Evolutionary conservation across 805 yeast species (phyloP), one percentile per base, ranked within the genome.

Genomic region (Cyberlindnera galapagoensis): DNA sequence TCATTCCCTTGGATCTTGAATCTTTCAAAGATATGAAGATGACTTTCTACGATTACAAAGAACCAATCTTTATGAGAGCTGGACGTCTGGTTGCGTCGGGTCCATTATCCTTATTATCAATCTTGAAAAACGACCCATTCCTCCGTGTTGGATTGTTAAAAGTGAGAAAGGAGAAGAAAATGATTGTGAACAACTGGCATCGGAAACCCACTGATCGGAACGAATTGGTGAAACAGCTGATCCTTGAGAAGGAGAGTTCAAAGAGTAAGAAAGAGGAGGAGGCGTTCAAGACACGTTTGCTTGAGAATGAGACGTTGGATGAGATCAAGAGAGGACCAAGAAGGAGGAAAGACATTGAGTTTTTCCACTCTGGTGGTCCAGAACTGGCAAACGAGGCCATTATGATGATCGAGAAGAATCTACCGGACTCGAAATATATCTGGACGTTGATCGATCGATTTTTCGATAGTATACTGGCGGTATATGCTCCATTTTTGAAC

Each of bases 281-380:
- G 24, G 53, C 52, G 8, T 61, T 64, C 34, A 44, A 54, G 22
- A 44, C 50, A 14, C 51, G 54, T 13, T 35, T 60, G 29, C 39
- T 55, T 16, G 65, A 64, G 30, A 52, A 57, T 27, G 65, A 60
- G 34, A 66, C 67, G 3, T 30, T 59, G 4, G 59, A 53, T 14
- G 71, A 64, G 33, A 46, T 65, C 24, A 43, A 41, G 12, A 30
- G 34, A 10, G 33, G 18, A 3, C 17, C 20, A 7, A 32, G 21
- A 7, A 38, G 35, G 7, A 18, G 41, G 14, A 28, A 25, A 4
- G 46, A 41, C 9, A 38, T 47, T 1, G 46, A 44, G 19, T 26
- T 35, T 1, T 37, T 42, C 14, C 39, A 35, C 13, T 7, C 33
- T 8, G 22, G 33, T 10, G 18, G 34, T 11, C 24, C 21, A 6